These are phyloP conservation scores for Halenospora varia DNA, from an alignment of 495 filamentous ascomycete genomes.

Conservation along the genomic window DNA sequence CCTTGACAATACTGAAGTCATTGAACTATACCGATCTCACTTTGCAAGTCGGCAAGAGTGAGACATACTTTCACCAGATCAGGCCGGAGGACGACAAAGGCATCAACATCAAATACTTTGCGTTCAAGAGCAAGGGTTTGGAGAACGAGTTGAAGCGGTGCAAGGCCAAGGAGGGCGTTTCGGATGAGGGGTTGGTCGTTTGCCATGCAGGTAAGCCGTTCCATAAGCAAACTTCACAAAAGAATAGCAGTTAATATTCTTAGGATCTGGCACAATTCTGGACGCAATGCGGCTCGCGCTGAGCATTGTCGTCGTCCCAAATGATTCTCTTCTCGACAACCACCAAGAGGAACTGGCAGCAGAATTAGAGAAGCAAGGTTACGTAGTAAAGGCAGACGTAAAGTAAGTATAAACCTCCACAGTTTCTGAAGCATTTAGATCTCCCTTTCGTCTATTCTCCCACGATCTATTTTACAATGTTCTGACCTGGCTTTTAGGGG, in stretches of 20 bases:
- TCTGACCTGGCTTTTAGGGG: conserved; percentile 9
- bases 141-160: conserved; percentile 47
- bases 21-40: conserved; percentile 23
- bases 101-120: conserved; percentile 58
- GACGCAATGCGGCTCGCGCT: conserved; percentile 65
- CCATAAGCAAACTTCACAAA: background rate
- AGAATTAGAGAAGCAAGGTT: conserved; percentile 59
- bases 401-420: conserved; percentile 6
- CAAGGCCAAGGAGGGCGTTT: conserved; percentile 22
- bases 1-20: conserved; percentile 5
- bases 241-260: conserved; percentile 8
- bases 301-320: conserved; percentile 81
- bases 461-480: background rate
- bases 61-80: conserved; percentile 13
- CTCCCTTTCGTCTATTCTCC: background rate
- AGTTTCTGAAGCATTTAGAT: background rate
- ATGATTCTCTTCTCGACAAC: conserved; percentile 77
- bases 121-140: conserved; percentile 57
- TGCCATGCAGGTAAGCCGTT: conserved; percentile 76
- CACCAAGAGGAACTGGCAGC: conserved; percentile 86
- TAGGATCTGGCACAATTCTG: conserved; percentile 87
- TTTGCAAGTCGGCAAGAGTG: conserved; percentile 12
- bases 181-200: conserved; percentile 64
- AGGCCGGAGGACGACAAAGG: conserved; percentile 16
- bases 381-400: conserved; percentile 16